Percentiles rank a stretch among this genome's conserved stretches.
Evolutionary conservation across 2,329 filamentous ascomycete species (phyloP).

Genomic region (Fusarium bactridioides): DNA sequence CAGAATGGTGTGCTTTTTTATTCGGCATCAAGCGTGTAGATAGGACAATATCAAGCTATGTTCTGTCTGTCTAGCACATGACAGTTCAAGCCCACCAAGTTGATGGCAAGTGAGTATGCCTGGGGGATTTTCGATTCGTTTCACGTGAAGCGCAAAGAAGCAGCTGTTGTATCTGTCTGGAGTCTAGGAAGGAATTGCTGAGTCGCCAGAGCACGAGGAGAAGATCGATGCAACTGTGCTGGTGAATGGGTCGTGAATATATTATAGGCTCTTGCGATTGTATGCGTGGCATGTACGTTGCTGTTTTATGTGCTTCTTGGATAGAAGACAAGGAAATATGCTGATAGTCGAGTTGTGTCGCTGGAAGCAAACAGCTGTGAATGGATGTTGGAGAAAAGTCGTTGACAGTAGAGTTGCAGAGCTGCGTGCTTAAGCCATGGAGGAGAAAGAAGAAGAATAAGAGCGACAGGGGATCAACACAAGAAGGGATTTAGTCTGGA

Average conservation of each 20-base stretch:
- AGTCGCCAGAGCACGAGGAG: neutral
- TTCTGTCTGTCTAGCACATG: slow-evolving; percentile 2
- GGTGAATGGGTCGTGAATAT: slow-evolving; percentile 10
- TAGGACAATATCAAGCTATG: neutral
- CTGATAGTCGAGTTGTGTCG: neutral
- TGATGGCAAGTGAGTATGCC: neutral
- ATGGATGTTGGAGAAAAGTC: neutral
- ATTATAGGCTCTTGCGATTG: slow-evolving; percentile 11
- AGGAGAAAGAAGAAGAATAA: slow-evolving; percentile 19
- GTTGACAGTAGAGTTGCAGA: slow-evolving; percentile 12
- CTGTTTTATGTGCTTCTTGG: slow-evolving; percentile 1
- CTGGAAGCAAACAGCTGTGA: neutral
- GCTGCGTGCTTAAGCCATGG: slow-evolving; percentile 11
- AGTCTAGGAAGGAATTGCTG: neutral
- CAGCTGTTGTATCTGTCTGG: neutral
- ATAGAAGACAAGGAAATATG: slow-evolving; percentile 2
- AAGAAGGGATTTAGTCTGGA: slow-evolving; percentile 14
- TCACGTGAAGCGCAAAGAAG: neutral
- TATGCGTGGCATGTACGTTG: neutral
- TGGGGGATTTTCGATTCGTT: neutral
- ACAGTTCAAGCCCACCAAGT: neutral
- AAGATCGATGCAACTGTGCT: slow-evolving; percentile 2
- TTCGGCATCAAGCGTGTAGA: slow-evolving; percentile 8
- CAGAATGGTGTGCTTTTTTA: neutral
- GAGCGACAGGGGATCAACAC: slow-evolving; percentile 31